Evolutionary conservation across 192 early-diverging fungal genomes (phyloP).

Genomic region (Umbelopsis sp.): DNA sequence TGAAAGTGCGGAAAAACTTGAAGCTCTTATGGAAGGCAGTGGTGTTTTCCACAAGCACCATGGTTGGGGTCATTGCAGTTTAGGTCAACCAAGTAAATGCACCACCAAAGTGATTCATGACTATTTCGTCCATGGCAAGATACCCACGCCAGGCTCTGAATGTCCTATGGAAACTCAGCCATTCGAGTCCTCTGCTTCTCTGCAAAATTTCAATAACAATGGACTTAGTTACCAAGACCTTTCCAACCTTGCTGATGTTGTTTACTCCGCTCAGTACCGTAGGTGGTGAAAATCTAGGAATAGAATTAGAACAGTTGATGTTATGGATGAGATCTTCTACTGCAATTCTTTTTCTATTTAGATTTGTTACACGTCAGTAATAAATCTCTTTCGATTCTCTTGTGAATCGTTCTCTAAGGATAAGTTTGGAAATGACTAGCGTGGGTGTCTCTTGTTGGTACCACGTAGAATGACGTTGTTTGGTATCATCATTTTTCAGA

Average conservation of each 20-base stretch:
- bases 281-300: too few species aligned
- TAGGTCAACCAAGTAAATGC: slow-evolving; percentile 35
- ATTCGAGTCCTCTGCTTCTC: not conserved
- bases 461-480: too few species aligned
- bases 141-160: slow-evolving; percentile 10
- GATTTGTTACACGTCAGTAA: too few species aligned
- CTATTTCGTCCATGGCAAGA: slow-evolving; percentile 26
- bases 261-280: not conserved
- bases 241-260: not conserved
- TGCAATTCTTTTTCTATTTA: too few species aligned
- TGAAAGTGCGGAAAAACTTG: slow-evolving; percentile 22
- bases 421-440: too few species aligned
- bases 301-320: too few species aligned
- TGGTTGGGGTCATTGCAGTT: slow-evolving; percentile 45
- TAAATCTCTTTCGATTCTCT: too few species aligned
- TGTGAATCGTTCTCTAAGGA: too few species aligned
- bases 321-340: too few species aligned
- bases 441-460: too few species aligned
- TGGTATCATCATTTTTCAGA: too few species aligned
- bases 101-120: slow-evolving; percentile 30
- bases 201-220: not conserved
- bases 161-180: slow-evolving; percentile 14
- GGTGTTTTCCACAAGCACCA: slow-evolving; percentile 39
- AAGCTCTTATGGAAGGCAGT: slow-evolving; percentile 29
- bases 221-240: not conserved